A percentile compares a stretch with the other conserved stretches of the same genome.
These are phyloP conservation scores for Blastobotrys chiropterorum DNA, from an alignment of 805 yeast genomes.

Conservation along the genomic window DNA sequence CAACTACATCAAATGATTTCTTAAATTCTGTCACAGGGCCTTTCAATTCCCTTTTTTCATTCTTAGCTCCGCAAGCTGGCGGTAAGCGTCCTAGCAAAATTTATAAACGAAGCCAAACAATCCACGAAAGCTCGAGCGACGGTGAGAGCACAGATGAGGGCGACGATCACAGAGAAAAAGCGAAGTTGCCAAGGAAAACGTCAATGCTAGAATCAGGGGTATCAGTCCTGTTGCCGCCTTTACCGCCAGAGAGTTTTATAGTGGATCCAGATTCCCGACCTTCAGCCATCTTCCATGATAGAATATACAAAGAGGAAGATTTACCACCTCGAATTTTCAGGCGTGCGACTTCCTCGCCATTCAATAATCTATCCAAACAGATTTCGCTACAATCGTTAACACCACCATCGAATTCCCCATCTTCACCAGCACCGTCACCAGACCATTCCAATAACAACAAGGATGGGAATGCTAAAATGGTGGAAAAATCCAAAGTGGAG, in stretches of 20 bases:
- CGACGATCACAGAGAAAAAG: constrained; percentile 9
- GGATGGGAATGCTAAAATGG: constrained; percentile 15
- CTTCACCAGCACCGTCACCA: neutral
- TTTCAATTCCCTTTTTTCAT: constrained; percentile 22
- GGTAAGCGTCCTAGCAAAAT: constrained; percentile 22
- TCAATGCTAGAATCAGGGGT: constrained; percentile 76
- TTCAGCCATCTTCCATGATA: constrained; percentile 73
- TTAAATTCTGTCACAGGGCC: constrained; percentile 11
- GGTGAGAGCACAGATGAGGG: constrained; percentile 14
- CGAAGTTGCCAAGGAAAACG: constrained; percentile 48
- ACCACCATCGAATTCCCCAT: neutral
- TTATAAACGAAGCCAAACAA: constrained; percentile 24
- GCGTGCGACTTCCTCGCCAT: constrained; percentile 6
- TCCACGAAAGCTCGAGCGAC: constrained; percentile 14
- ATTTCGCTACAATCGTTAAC: neutral
- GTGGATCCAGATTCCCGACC: constrained; percentile 61
- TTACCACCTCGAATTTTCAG: constrained; percentile 49
- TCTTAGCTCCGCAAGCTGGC: constrained; percentile 28
- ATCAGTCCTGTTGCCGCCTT: constrained; percentile 69
- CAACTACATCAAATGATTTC: constrained; percentile 4
- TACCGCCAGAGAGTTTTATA: constrained; percentile 63
- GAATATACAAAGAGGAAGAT: constrained; percentile 58
- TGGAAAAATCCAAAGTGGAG: constrained; percentile 42
- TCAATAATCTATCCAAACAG: neutral
- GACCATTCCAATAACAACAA: constrained; percentile 6